Evolutionary conservation across 208 protist species (phyloP).

Genomic region (Trypanosoma cruzi): DNA sequence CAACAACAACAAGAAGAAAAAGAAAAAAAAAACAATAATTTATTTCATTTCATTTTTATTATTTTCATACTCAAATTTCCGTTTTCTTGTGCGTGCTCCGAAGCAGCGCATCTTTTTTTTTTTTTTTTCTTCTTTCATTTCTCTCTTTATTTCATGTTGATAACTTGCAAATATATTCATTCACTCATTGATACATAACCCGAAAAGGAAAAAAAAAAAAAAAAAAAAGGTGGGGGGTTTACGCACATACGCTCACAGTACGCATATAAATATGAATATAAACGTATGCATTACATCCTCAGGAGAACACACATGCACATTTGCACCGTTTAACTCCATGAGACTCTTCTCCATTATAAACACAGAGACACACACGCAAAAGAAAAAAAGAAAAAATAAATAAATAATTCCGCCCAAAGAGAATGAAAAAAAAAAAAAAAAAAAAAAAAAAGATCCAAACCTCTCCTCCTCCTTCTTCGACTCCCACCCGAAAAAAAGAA

Average conservation of each 20-base stretch:
- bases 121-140: not conserved
- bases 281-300: too few species aligned
- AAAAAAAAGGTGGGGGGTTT: too few species aligned
- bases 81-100: too few species aligned
- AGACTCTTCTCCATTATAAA: too few species aligned
- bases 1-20: too few species aligned
- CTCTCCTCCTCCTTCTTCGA: not conserved
- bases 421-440: not conserved
- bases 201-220: too few species aligned
- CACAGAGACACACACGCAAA: not conserved
- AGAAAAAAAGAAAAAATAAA: not conserved
- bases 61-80: not conserved
- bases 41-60: constrained; percentile 4
- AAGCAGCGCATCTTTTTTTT: not conserved
- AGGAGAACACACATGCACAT: not conserved
- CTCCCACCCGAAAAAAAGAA: not conserved
- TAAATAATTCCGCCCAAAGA: not conserved
- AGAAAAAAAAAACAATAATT: constrained; percentile 10
- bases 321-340: not conserved
- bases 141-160: too few species aligned
- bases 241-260: too few species aligned
- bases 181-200: too few species aligned
- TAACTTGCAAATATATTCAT: too few species aligned
- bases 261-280: too few species aligned
- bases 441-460: too few species aligned